Base-by-base conservation (phyloP, 2,329 filamentous ascomycete genomes). In the Remersonia thermophila region DNA sequence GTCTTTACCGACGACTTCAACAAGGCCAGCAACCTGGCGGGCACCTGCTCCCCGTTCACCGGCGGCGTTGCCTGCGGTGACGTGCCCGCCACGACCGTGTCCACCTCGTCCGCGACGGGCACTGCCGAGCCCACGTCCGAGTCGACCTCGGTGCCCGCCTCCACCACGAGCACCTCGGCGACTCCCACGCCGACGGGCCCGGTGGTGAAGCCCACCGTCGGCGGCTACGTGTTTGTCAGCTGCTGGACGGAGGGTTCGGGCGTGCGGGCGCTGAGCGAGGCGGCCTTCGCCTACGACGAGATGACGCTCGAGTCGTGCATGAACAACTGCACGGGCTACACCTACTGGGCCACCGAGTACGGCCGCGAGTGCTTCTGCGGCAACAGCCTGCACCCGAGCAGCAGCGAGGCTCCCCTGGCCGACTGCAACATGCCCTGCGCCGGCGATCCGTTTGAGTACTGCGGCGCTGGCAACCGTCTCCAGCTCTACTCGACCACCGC, bases 341-440 rank as follows among this genome's bases (percentile, higher is more conserved):
- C 56, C 31, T 69, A 65, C 44, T 71, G 61, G 55, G 68, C 62
- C 3, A 63, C 66, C 5, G 67, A 72, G 45, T 71, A 66, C 41
- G 65, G 66, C 8, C 56, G 63, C 18, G 67, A 71, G 50, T 70
- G 66, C 49, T 70, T 66, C 45, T 71, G 67, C 49, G 66, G 65
- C 25, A 63, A 69, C 45, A 51, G 48, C 4, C 49, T 68, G 8
- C 40, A 52, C 25, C 27, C 49, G 14, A 52, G 46, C 35, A 59
- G 57, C 49, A 38, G 44, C 18, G 43, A 54, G 26, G 53, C 55
- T 11, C 44, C 51, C n/a, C 35, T 51, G n/a, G 42, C 44, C 18
- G 56, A 62, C 18, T 60, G 59, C 43, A 57, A 55, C 37, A 56
- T 60, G 49, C 36, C 51, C 26, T 61, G 59, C 47, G 51, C 50